Evolutionary conservation across 2,329 filamentous ascomycete species (phyloP), one percentile per base, ranked within the genome.

Genomic region (Tolypocladium amazonense): DNA sequence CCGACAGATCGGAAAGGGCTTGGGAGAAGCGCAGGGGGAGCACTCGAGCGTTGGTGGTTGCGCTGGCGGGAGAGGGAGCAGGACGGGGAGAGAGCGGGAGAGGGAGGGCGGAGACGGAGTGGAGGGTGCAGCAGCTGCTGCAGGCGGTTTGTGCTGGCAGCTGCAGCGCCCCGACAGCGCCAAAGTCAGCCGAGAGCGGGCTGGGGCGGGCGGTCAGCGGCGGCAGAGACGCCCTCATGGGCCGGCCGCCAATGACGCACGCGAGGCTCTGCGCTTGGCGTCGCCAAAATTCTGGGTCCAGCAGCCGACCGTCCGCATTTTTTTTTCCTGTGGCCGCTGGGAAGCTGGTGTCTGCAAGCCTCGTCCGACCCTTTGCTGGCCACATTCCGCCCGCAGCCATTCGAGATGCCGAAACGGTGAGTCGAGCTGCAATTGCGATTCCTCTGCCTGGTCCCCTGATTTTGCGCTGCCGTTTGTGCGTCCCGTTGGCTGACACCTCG

Each of bases 231-330:
- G 57, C 54, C 60, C 60, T 62, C 61, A 64, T 62, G 65, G 65
- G 50, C 62, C 60, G 65, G 61, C 62, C 61, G 62, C 70, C 68
- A 72, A 72, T 72, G 69, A 71, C 67, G 67, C 67, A 66, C 60
- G 60, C 64, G 63, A 66, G 60, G 63, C 65, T 66, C 63, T 50
- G 25, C 61, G 33, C 50, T 59, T 53, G 37, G 47, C 37, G 25
- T 43, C 41, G 33, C 41, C 39, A n/a, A 57, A 56, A 61, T 56
- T 59, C 37, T 53, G 23, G 58, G 54, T 14, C 39, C 39, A 25
- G n/a, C n/a, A 20, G 38, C 35, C n/a, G 56, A 39, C 37, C 50
- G 59, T 53, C 25, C 45, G 27, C 18, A 11, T 37, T 25, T 59
- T 62, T 60, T 63, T 62, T 59, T 61, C 58, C 33, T 33, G 27